Base-by-base conservation (phyloP, 345 rosid species). In the Toxicodendron radicans region DNA sequence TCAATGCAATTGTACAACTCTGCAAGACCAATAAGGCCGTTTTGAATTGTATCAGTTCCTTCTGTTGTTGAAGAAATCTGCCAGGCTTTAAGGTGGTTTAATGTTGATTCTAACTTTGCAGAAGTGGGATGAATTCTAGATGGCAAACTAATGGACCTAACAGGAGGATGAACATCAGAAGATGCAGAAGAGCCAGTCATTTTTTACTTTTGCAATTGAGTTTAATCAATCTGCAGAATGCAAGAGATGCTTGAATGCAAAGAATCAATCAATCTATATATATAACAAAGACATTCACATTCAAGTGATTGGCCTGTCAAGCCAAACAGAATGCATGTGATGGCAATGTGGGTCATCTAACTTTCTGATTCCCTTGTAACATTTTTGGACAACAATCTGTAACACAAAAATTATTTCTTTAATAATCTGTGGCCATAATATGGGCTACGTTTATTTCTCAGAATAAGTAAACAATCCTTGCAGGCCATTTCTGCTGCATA, bases 91-190 rank as follows among this genome's bases (percentile, higher is more conserved):
- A 87, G 78, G 54, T 85, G 86, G 74, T 63, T 74, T n/a, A 89
- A 35, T 14, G 88, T 82, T 52, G 86, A 85, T 77, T 87, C 85
- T 63, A 83, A 71, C 43, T 83, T 81, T 16, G 76, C 68, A 51
- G 75, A 83, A 78, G 78, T 80, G 30, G 79, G 83, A 49, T 87
- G 88, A 7, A 78, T 62, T 76, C 91, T 89, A 32, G 89, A 82
- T n/a, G 91, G 93, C 43, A 87, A 78, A 70, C 87, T 87, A 64
- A 87, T 80, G 30, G 88, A 86, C 77, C 91, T 81, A 58, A 76
- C 24, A 9, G 86, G 87, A 69, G 56, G 73, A 16, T 83, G 73
- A 20, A 60, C 66, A 57, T 64, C 52, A 61, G 74, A 46, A 18
- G 63, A 59, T 21, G 53, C 4, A 46, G 80, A 70, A 30, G 71